Base-by-base conservation (phyloP, 805 yeast genomes). In the Myxozyma nipponensis region DNA sequence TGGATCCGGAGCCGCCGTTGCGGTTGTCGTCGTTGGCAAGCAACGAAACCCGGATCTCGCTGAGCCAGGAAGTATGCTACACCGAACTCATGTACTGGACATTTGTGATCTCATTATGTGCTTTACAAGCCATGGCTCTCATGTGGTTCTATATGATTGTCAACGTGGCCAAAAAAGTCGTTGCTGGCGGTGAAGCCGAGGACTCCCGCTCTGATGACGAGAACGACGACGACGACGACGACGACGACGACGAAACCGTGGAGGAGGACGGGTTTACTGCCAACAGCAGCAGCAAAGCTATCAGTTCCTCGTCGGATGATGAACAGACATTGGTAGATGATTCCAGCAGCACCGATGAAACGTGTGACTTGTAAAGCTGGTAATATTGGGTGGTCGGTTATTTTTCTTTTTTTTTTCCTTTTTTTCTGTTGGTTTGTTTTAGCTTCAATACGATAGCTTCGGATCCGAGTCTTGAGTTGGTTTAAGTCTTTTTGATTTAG, bases 141-240 rank as follows among this genome's bases (percentile, higher is more conserved):
- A 64, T 84, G 46, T 88, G 96, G 96, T 74, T 88, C 76, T 78
- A 72, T 62, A 73, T 84, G 70, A 88, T 89, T 50, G 54, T 77
- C 10, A 81, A 77, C 59, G 95, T 88, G 23, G 87, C 86, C 9
- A 65, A 74, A 48, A 81, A 77, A 64, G 91, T 88, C 22, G 55
- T 87, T 23, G 72, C 76, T 6, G 96, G 96, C 3, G 73, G 69
- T 21, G 79, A 81, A 32, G 96, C 96, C 1, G 95, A 86, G 60
- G 96, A 89, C 66, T 83, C 84, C 28, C 79, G 96, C 68, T 83
- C 91, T 64, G 95, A 86, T 60, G 83, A 76, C 49, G 95, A 86
- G 48, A 87, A 82, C 45, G 73, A 61, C 32, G 58, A 59, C 3
- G 60, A 60, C 17, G 63, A 46, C n/a, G 15, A 34, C 1, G 37